phyloP scores from a whole-genome alignment of 352 stramenopile genomes.

The Globisporangium spinosum region DNA sequence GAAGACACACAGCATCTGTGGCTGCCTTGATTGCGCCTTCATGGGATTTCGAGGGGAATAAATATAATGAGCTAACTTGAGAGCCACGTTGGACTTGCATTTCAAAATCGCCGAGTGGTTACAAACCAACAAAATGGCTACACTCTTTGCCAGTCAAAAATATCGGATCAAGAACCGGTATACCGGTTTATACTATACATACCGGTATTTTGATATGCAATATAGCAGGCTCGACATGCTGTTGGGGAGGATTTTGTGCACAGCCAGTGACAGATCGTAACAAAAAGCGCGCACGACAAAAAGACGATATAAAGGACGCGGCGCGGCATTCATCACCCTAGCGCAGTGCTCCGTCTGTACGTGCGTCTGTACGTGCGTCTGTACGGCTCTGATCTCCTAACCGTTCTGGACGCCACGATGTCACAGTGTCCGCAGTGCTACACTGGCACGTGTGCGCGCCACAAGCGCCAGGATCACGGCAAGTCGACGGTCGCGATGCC shows the following conservation, averaged over 20 bases:
- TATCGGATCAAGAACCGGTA: background rate
- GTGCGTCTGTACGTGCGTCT: background rate
- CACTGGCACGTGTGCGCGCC: conserved; percentile 66
- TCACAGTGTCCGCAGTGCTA: conserved; percentile 80
- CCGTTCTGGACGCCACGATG: conserved; percentile 25
- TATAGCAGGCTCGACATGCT: background rate
- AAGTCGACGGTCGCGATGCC: conserved; percentile 43
- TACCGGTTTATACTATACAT: background rate
- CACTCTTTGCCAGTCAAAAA: background rate
- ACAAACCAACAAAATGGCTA: background rate
- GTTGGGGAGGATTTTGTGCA: background rate
- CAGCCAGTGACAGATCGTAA: background rate
- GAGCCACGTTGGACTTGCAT: background rate
- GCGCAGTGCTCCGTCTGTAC: background rate
- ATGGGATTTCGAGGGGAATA: background rate
- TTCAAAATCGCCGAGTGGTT: background rate
- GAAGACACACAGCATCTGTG: background rate
- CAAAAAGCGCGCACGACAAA: background rate
- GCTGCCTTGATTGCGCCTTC: background rate
- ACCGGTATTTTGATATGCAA: background rate
- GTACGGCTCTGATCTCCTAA: background rate
- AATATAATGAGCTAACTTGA: background rate
- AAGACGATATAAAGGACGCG: background rate
- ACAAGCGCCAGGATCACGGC: conserved; percentile 58
- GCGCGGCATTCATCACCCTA: background rate